Conservation (phyloP, 1,284 basidiomycete species). For the Apiotrichum akiyoshidainum region DNA sequence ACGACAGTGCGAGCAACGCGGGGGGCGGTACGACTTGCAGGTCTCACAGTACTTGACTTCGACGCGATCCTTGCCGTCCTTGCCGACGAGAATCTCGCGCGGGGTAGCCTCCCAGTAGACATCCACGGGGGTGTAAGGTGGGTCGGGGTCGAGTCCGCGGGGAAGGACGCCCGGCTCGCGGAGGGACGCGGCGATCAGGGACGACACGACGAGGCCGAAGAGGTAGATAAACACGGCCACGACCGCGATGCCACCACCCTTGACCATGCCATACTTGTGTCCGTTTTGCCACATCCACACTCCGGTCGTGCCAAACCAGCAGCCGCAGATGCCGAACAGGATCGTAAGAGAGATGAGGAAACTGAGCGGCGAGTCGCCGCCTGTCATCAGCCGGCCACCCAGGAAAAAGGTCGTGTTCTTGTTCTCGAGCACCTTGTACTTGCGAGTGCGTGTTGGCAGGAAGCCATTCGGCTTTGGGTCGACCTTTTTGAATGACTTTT, state of each 20-base stretch:
- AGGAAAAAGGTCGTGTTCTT: constrained; percentile 66
- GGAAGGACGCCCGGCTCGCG: constrained; percentile 85
- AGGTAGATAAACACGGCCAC: constrained; percentile 60
- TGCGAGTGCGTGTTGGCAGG: constrained; percentile 33
- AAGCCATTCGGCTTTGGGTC: not conserved
- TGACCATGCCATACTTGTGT: constrained; percentile 68
- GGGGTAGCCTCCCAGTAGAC: constrained; percentile 65
- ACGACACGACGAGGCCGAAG: constrained; percentile 36
- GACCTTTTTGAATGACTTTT: not conserved
- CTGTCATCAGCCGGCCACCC: constrained; percentile 67
- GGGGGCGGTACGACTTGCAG: constrained; percentile 83
- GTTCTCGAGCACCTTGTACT: constrained; percentile 64
- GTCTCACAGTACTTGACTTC: constrained; percentile 87
- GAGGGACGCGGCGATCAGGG: constrained; percentile 59
- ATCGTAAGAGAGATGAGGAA: constrained; percentile 65
- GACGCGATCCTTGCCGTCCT: constrained; percentile 73
- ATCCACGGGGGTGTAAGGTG: constrained; percentile 63
- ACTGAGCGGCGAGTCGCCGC: constrained; percentile 77
- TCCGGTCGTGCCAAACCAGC: constrained; percentile 79
- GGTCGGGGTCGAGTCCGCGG: constrained; percentile 74
- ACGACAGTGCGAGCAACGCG: constrained; percentile 86
- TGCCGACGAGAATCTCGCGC: constrained; percentile 72
- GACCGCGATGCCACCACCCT: constrained; percentile 72
- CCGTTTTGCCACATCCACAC: constrained; percentile 80
- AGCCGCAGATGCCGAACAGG: constrained; percentile 64